Percentiles rank a stretch among this genome's conserved stretches.
phyloP scores from a whole-genome alignment of 2,329 filamentous ascomycete genomes.

The Cytospora schulzeri region DNA sequence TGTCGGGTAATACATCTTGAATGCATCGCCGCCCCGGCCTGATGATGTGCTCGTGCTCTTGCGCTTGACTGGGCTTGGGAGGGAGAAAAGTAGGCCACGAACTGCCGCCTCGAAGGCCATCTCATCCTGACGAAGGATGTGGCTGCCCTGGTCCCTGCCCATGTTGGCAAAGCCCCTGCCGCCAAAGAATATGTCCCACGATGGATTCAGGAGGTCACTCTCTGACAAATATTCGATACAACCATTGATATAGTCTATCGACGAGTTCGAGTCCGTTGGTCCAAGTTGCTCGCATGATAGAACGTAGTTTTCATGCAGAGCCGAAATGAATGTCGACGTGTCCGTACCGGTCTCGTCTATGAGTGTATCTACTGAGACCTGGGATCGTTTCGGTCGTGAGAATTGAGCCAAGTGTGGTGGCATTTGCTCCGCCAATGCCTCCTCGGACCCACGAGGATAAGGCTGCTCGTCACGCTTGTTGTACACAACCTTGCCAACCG shows the following conservation, averaged over 20 bases:
- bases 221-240: constrained; percentile 87
- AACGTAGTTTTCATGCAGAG: constrained; percentile 90
- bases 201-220: constrained; percentile 80
- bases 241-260: constrained; percentile 78
- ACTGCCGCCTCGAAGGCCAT: constrained; percentile 92
- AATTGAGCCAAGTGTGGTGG: constrained; percentile 61
- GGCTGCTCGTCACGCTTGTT: constrained; percentile 76
- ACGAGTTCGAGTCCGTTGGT: constrained; percentile 54
- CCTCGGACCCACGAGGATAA: constrained; percentile 40
- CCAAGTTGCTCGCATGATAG: constrained; percentile 72
- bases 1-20: constrained; percentile 91
- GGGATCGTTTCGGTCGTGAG: constrained; percentile 62
- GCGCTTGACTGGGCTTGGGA: constrained; percentile 85
- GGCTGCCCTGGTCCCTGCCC: constrained; percentile 63
- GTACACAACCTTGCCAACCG: constrained; percentile 93
- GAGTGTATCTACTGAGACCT: constrained; percentile 73
- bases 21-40: constrained; percentile 60
- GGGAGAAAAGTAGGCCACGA: constrained; percentile 78
- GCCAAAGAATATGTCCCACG: constrained; percentile 69
- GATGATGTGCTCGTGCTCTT: constrained; percentile 42
- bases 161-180: constrained; percentile 56
- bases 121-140: constrained; percentile 86
- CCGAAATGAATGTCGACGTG: constrained; percentile 83
- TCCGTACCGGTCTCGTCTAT: constrained; percentile 94
- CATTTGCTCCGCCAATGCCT: constrained; percentile 54